Conservation (phyloP, 768 basidiomycete genomes). For the Gautieria morchelliformis region DNA sequence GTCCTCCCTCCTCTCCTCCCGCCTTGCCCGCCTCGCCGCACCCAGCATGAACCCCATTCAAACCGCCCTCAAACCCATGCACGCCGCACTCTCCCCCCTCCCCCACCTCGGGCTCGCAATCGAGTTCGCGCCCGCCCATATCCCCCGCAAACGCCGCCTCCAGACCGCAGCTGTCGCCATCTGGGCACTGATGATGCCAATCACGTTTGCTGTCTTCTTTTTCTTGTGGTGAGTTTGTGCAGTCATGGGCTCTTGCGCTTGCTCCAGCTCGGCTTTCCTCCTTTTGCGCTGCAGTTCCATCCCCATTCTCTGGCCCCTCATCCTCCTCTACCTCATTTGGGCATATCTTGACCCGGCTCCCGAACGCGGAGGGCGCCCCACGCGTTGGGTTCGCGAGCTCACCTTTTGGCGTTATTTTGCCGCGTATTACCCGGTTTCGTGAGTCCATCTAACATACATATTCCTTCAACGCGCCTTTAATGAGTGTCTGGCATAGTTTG, state of each 20-base stretch:
- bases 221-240: conserved; percentile 60
- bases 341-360: conserved; percentile 67
- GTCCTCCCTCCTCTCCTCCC: too few species aligned
- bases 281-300: conserved; percentile 50
- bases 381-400: conserved; percentile 61
- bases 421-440: conserved; percentile 86
- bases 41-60: background rate
- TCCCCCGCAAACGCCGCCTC: conserved; percentile 76
- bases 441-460: conserved; percentile 25
- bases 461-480: background rate
- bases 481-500: conserved; percentile 15
- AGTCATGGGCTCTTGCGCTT: background rate
- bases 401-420: conserved; percentile 86
- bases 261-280: background rate
- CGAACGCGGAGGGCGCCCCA: conserved; percentile 59
- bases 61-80: background rate
- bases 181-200: conserved; percentile 77
- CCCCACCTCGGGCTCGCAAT: background rate
- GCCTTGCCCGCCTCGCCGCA: too few species aligned
- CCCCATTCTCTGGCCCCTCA: conserved; percentile 80
- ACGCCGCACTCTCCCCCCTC: background rate
- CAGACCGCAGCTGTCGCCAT: conserved; percentile 85
- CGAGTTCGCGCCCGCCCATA: conserved; percentile 72
- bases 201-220: conserved; percentile 58
- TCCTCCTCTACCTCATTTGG: conserved; percentile 76